A percentile compares a stretch with the other conserved stretches of the same genome.
phyloP scores from a whole-genome alignment of 2,329 filamentous ascomycete species.

The Alternaria sp. region DNA sequence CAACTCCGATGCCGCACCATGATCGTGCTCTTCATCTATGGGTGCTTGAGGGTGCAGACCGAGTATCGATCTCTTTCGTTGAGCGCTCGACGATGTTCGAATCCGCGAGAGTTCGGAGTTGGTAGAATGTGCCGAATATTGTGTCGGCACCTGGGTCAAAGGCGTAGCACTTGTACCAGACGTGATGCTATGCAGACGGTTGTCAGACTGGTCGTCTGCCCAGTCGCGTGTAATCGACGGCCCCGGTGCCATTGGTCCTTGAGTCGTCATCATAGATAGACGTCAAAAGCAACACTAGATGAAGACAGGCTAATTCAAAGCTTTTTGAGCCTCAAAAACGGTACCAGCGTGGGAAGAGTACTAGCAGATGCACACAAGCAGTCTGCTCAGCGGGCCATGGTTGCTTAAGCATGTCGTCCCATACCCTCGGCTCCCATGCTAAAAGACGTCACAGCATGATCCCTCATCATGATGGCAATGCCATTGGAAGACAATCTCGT shows the following conservation, averaged over 20 bases:
- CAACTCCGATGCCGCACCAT: constrained; percentile 46
- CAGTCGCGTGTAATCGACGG: constrained; percentile 33
- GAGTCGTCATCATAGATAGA: constrained; percentile 12
- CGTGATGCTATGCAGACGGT: constrained; percentile 19
- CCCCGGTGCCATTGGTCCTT: constrained; percentile 29
- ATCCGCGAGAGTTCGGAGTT: constrained; percentile 19
- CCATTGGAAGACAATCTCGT: constrained; percentile 18
- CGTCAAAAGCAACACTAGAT: not conserved
- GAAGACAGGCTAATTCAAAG: not conserved
- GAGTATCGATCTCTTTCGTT: constrained; percentile 35
- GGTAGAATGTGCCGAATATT: constrained; percentile 26
- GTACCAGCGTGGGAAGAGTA: not conserved
- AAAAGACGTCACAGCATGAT: constrained; percentile 25
- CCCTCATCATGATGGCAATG: not conserved
- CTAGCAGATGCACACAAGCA: not conserved
- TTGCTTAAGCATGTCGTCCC: constrained; percentile 15
- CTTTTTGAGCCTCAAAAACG: not conserved
- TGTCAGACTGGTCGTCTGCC: constrained; percentile 23
- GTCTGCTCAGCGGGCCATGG: not conserved
- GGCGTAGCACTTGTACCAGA: constrained; percentile 24
- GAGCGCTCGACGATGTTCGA: constrained; percentile 36
- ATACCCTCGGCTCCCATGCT: constrained; percentile 12
- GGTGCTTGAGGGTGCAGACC: constrained; percentile 55
- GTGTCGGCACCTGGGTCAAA: constrained; percentile 31
- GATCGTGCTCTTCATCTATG: constrained; percentile 54